Evolutionary conservation across 2,329 filamentous ascomycete species (phyloP).

Genomic region (Akanthomyces uredinophilus): DNA sequence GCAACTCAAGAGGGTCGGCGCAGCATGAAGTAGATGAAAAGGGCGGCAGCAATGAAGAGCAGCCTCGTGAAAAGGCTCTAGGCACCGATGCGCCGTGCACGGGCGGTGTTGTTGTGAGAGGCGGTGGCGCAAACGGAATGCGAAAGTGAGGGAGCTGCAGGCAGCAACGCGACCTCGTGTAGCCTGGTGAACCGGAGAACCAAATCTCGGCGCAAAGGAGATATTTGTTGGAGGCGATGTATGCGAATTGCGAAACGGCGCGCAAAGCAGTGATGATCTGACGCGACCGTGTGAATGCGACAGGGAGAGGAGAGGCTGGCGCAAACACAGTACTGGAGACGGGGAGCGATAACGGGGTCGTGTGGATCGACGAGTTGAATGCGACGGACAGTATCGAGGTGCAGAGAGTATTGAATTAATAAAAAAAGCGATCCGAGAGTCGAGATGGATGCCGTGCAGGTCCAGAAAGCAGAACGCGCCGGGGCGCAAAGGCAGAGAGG

Average conservation of each 20-base stretch:
- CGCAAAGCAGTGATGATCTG: background rate
- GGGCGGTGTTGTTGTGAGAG: background rate
- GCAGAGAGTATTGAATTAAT: background rate
- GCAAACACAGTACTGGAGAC: background rate
- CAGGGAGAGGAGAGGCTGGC: background rate
- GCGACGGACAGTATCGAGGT: slow-evolving; percentile 14
- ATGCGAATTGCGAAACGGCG: background rate
- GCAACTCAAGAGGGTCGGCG: slow-evolving; percentile 26
- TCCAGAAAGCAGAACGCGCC: slow-evolving; percentile 7
- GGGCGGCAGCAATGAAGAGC: background rate
- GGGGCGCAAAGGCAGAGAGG: slow-evolving; percentile 7
- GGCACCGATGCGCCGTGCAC: slow-evolving; percentile 3
- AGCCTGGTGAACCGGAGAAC: background rate
- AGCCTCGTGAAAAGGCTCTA: background rate
- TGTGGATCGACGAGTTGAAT: background rate
- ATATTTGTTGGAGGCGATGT: background rate
- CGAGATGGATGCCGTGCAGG: background rate
- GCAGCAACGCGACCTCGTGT: background rate
- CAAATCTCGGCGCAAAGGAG: background rate
- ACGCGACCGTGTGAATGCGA: background rate
- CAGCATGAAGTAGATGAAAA: slow-evolving; percentile 31
- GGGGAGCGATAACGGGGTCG: background rate
- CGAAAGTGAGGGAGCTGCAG: slow-evolving; percentile 7
- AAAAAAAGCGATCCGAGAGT: background rate
- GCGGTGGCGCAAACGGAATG: slow-evolving; percentile 12